Conservation (phyloP, 2,329 filamentous ascomycete species). For the Cercospora sp. region DNA sequence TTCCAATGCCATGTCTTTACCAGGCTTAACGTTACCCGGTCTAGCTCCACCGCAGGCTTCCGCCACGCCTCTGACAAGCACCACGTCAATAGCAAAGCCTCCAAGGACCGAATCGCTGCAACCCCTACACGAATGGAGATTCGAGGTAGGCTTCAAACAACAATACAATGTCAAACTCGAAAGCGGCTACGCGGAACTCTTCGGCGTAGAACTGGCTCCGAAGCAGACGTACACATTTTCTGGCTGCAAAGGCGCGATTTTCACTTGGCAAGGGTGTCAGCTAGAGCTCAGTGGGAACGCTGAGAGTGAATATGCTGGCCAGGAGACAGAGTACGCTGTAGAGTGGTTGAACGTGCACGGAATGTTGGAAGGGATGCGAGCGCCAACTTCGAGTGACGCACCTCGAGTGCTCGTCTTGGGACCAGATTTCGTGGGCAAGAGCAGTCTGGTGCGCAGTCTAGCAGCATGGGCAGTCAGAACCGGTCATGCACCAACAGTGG, state of each 20-base stretch:
- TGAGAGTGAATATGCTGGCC: conserved; percentile 66
- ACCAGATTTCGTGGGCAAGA: conserved; percentile 73
- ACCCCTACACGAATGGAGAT: conserved; percentile 49
- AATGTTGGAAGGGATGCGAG: conserved; percentile 72
- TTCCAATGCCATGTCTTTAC: conserved; percentile 40
- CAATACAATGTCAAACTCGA: conserved; percentile 59
- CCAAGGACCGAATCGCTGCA: conserved; percentile 46
- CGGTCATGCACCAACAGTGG: conserved; percentile 74
- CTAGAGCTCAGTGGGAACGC: conserved; percentile 75
- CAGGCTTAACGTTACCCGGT: conserved; percentile 48
- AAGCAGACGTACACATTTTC: conserved; percentile 78
- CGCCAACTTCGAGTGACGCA: conserved; percentile 43
- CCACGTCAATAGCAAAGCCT: conserved; percentile 19
- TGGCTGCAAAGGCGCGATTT: conserved; percentile 81
- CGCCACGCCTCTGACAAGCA: conserved; percentile 32
- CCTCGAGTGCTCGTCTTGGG: conserved; percentile 86
- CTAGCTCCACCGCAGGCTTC: conserved; percentile 30
- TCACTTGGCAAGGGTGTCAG: conserved; percentile 87
- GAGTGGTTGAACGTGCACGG: conserved; percentile 85
- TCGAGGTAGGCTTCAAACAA: conserved; percentile 41
- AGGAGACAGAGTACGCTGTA: conserved; percentile 74
- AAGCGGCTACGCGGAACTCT: conserved; percentile 84
- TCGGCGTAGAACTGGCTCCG: conserved; percentile 87
- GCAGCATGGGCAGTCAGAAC: conserved; percentile 78
- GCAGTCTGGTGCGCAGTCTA: conserved; percentile 52